These are phyloP conservation scores for Plectosphaerella cucumerina DNA, from an alignment of 2,329 filamentous ascomycete genomes.

Conservation along the genomic window DNA sequence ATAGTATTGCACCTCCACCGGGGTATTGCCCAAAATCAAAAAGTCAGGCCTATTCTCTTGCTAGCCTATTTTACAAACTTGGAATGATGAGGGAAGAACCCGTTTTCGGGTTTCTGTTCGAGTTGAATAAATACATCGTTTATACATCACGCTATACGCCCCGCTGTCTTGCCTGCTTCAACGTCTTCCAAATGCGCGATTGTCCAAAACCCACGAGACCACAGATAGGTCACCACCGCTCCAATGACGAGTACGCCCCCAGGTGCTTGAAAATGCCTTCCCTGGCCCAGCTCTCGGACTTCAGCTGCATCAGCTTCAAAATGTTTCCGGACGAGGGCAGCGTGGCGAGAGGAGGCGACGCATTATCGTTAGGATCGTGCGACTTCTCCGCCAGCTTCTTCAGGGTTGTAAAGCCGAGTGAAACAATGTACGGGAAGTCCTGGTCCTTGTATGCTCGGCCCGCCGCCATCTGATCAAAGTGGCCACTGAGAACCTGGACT, in stretches of 20 bases:
- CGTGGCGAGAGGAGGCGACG: conserved; percentile 53
- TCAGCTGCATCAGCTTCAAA: conserved; percentile 63
- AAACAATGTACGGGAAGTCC: conserved; percentile 59
- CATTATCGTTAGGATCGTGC: conserved; percentile 47
- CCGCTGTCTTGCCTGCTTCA: too few relatives aligned
- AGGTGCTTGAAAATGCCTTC: conserved; percentile 66
- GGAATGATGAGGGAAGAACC: too few relatives aligned
- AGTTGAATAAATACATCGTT: too few relatives aligned
- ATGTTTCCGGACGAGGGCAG: conserved; percentile 65
- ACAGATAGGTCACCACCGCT: conserved; percentile 12
- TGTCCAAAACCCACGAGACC: too few relatives aligned
- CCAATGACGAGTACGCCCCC: conserved; percentile 57
- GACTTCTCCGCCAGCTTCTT: conserved; percentile 65
- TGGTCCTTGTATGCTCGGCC: conserved; percentile 31
- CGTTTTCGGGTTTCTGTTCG: too few relatives aligned
- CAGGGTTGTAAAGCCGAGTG: conserved; percentile 65
- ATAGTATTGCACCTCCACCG: too few relatives aligned
- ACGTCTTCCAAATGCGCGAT: too few relatives aligned
- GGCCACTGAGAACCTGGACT: conserved; percentile 65
- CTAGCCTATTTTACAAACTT: too few relatives aligned
- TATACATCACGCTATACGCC: too few relatives aligned
- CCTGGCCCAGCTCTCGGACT: conserved; percentile 56
- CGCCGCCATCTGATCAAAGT: conserved; percentile 48
- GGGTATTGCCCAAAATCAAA: too few relatives aligned
- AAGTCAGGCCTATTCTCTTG: too few relatives aligned